Evolutionary conservation across 176 grass and related monocot genomes (phyloP).

Genomic region (Zoysia pacifica): DNA sequence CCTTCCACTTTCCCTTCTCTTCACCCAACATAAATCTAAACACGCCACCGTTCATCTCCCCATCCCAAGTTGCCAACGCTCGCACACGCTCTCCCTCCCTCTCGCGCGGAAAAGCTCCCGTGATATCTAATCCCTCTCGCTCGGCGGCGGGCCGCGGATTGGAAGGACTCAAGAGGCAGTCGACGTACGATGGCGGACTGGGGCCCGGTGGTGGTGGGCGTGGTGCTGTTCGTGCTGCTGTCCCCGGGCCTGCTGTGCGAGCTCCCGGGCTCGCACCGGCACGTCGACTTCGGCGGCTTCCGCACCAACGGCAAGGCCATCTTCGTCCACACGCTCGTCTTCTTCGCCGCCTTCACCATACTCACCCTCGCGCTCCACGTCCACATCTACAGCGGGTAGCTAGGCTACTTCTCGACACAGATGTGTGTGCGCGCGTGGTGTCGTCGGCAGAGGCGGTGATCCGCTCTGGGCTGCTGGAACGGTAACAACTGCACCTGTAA

Average conservation of each 20-base stretch:
- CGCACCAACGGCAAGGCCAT: slow-evolving; percentile 80
- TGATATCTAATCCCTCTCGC: background rate
- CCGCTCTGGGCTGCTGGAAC: no score
- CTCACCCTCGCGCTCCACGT: slow-evolving; percentile 67
- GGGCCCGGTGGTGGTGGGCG: slow-evolving; percentile 71
- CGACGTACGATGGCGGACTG: background rate
- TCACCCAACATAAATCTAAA: no score
- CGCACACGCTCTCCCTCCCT: background rate
- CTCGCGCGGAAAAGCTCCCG: background rate
- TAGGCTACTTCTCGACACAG: background rate
- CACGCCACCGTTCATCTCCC: background rate
- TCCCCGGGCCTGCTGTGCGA: slow-evolving; percentile 65
- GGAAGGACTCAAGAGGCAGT: no score
- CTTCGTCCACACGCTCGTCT: slow-evolving; percentile 79
- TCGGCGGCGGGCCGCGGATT: no score
- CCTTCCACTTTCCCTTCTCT: background rate
- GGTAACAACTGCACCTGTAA: background rate
- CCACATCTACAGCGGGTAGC: slow-evolving; percentile 60
- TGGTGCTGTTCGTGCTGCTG: slow-evolving; percentile 76
- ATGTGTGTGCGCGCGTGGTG: no score
- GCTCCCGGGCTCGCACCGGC: slow-evolving; percentile 62
- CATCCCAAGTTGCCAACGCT: no score
- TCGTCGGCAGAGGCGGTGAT: no score
- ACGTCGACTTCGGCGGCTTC: slow-evolving; percentile 67
- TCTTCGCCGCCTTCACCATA: slow-evolving; percentile 73